Percentiles rank a stretch among this genome's conserved stretches.
Conservation (phyloP, 306 rosid genomes). For the Benincasa hispida region DNA sequence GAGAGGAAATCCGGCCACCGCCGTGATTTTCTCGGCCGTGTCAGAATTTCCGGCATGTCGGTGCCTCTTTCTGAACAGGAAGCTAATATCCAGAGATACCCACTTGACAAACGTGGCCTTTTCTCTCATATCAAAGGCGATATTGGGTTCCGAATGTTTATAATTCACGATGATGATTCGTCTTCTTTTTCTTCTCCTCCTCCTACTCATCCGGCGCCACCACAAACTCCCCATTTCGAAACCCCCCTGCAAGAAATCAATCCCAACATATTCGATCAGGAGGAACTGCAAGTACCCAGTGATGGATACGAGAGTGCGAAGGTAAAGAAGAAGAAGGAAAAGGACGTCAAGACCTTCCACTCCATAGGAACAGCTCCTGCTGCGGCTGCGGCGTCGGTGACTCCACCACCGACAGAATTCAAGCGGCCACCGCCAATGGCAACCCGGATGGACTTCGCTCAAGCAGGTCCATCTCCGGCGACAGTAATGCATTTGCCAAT, state of each 20-base stretch:
- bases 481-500: constrained; percentile 53
- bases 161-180: constrained; percentile 13
- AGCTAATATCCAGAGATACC: constrained; percentile 48
- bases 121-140: constrained; percentile 67
- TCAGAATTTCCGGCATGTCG: constrained; percentile 46
- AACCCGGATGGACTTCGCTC: constrained; percentile 52
- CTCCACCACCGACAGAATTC: constrained; percentile 15
- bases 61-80: constrained; percentile 53
- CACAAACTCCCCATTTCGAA: background rate
- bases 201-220: background rate
- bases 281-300: background rate
- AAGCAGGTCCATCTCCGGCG: constrained; percentile 37
- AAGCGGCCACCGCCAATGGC: constrained; percentile 4
- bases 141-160: constrained; percentile 49
- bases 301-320: constrained; percentile 17
- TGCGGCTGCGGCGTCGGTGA: constrained; percentile 16
- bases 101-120: constrained; percentile 63
- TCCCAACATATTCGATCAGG: constrained; percentile 32
- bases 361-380: constrained; percentile 38
- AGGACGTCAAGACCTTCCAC: constrained; percentile 69
- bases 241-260: constrained; percentile 58
- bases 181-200: constrained; percentile 1
- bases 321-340: constrained; percentile 45
- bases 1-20: constrained; percentile 27
- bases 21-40: constrained; percentile 64